These are phyloP conservation scores for Ceratocystis ficicola DNA, from an alignment of 2,329 filamentous ascomycete genomes.

Conservation along the genomic window DNA sequence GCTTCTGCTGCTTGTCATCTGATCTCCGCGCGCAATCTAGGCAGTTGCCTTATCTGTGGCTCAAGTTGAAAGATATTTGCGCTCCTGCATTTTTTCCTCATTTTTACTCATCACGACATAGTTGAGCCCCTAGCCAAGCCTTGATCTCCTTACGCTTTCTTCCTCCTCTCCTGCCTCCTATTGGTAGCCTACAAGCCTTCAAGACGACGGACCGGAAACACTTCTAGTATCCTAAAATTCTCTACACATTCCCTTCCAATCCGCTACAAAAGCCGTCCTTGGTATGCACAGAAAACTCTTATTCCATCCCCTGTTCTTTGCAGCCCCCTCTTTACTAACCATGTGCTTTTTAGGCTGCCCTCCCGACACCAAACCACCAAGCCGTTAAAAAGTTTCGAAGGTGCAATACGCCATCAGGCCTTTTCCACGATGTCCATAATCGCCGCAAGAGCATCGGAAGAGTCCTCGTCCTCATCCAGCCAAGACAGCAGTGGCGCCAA, in stretches of 20 bases:
- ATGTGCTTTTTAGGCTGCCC: not conserved
- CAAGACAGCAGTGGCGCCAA: conserved; percentile 21
- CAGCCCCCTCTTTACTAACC: not conserved
- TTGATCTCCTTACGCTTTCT: too few species aligned
- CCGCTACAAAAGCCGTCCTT: not conserved
- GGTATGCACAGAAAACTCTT: not conserved
- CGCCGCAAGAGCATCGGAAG: not conserved
- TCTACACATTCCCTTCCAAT: too few species aligned
- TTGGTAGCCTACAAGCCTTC: too few species aligned
- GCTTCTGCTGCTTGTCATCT: not conserved
- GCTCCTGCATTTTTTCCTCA: not conserved
- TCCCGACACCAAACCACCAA: not conserved
- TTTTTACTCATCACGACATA: not conserved
- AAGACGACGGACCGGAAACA: too few species aligned
- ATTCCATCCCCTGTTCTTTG: not conserved
- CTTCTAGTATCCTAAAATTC: too few species aligned
- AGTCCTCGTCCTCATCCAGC: not conserved
- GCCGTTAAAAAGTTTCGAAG: not conserved
- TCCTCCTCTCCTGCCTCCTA: too few species aligned
- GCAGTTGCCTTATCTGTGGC: not conserved
- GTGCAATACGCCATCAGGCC: not conserved
- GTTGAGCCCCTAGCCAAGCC: not conserved
- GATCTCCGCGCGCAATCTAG: not conserved
- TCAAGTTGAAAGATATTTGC: not conserved
- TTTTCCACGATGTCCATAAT: conserved; percentile 3